Evolutionary conservation across 148 eudicot genomes (phyloP).

Genomic region (Chenopodium quinoa): DNA sequence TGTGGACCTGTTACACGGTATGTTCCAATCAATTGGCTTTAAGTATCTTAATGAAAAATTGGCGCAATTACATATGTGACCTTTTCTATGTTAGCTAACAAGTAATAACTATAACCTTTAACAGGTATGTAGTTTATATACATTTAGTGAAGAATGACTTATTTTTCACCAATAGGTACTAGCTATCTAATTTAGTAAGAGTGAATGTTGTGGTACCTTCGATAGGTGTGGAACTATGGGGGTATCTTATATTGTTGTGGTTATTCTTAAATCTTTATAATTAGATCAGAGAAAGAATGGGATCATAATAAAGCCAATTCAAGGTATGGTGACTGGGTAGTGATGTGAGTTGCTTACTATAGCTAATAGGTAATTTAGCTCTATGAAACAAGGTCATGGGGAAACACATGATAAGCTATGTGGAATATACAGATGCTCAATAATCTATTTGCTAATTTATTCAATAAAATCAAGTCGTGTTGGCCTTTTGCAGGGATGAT

Average conservation of each 20-base stretch:
- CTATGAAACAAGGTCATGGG: not conserved
- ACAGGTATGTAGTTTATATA: not conserved
- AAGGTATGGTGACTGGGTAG: not conserved
- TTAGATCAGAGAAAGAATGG: not conserved
- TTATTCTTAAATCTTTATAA: not conserved
- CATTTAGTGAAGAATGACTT: not conserved
- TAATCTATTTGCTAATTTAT: not conserved
- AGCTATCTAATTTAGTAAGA: not conserved
- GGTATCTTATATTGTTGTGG: not conserved
- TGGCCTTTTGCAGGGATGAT: not conserved
- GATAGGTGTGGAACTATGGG: not conserved
- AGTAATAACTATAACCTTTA: not conserved
- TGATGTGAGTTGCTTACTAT: not conserved
- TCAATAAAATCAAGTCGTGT: not conserved
- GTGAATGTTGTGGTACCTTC: not conserved
- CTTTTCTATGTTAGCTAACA: not conserved
- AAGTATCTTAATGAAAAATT: constrained; percentile 4
- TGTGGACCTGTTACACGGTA: constrained; percentile 60
- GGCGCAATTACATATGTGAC: not conserved
- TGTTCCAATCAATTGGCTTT: constrained; percentile 29
- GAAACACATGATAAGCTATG: not conserved
- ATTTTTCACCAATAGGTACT: not conserved
- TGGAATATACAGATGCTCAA: not conserved
- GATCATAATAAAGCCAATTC: not conserved
- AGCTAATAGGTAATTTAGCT: not conserved